Percentiles rank a stretch among this genome's conserved stretches.
phyloP scores from a whole-genome alignment of 176 grass and related monocot genomes.

The Aegilops umbellulata region DNA sequence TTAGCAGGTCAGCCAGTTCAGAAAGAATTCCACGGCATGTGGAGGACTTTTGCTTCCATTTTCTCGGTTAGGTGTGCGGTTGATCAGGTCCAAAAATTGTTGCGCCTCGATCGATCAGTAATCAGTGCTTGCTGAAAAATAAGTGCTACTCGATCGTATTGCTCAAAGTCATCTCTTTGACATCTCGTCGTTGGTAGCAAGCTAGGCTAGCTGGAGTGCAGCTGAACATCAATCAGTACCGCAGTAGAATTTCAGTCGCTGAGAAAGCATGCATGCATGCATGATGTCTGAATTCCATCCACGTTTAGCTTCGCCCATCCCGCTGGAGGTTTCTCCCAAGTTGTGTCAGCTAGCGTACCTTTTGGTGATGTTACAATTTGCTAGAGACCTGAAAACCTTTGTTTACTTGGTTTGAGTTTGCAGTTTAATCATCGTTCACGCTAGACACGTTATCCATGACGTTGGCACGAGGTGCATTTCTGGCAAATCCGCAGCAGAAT shows the following conservation, averaged over 20 bases:
- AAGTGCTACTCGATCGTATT: background rate
- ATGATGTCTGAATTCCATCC: background rate
- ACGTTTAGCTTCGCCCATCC: too few species aligned
- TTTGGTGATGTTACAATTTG: too few species aligned
- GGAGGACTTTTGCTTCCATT: background rate
- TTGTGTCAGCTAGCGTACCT: too few species aligned
- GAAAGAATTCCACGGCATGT: constrained; percentile 1
- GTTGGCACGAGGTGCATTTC: too few species aligned
- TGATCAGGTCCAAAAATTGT: background rate
- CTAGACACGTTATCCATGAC: too few species aligned
- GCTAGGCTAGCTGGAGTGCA: background rate
- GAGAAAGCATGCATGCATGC: background rate
- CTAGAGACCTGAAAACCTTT: background rate
- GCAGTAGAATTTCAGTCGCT: background rate
- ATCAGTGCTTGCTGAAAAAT: background rate
- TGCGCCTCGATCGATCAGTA: background rate
- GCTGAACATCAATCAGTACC: background rate
- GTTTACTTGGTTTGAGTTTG: too few species aligned
- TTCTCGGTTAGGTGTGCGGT: background rate
- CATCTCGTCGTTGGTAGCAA: background rate
- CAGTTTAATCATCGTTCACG: too few species aligned
- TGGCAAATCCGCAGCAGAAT: too few species aligned
- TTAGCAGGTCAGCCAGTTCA: background rate
- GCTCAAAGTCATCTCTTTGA: background rate
- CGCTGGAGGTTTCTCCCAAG: too few species aligned